Base-by-base conservation (phyloP, 2,329 filamentous ascomycete species). In the Coniosporium tulheliwenetii region DNA sequence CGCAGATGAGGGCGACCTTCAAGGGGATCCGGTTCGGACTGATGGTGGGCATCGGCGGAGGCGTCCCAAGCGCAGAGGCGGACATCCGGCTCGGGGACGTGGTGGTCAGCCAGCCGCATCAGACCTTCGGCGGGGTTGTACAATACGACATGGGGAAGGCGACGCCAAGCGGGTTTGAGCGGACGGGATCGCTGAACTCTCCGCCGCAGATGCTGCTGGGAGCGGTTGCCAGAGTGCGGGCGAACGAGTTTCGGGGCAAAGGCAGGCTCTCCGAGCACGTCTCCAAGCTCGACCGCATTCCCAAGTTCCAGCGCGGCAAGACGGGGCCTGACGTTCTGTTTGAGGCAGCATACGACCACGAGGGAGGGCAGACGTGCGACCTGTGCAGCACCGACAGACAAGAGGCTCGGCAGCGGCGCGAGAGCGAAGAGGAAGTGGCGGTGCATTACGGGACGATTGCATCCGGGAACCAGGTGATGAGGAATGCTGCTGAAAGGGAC, bases 401-500 rank as follows among this genome's bases (percentile, higher is more conserved):
- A 14, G 14, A 34, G 29, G 14, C 26, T 5, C 30, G 30, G 5
- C 10, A 5, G 26, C 7, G 10, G 8, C 37, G 13, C 8, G 41
- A 34, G 15, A 36, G 4, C 14, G n/a, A n/a, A n/a, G n/a, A n/a
- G n/a, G 14, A 37, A 5, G 55, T 56, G 30, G 43, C 9, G 0
- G 42, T 66, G 0, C 58, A 63, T 37, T 48, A 66, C 29, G 64
- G 64, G 0, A 40, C 45, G 0, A 53, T 67, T 2, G 64, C 53
- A 3, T 65, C 61, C 1, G 61, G 55, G 10, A 56, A 67, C 38
- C 52, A 43, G 0, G 57, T 66, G 0, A 57, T 67, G 43, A 64
- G 61, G 36, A 58, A 57, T 10, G 59, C 53, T 0, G 34, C 49
- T 12, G 42, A 57, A 13, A 55, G 61, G 2, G 61, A 65, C 38